Percentiles rank a stretch among this genome's conserved stretches.
These are phyloP conservation scores for Aspergillus cejpii DNA, from an alignment of 2,329 filamentous ascomycete genomes.

Conservation along the genomic window DNA sequence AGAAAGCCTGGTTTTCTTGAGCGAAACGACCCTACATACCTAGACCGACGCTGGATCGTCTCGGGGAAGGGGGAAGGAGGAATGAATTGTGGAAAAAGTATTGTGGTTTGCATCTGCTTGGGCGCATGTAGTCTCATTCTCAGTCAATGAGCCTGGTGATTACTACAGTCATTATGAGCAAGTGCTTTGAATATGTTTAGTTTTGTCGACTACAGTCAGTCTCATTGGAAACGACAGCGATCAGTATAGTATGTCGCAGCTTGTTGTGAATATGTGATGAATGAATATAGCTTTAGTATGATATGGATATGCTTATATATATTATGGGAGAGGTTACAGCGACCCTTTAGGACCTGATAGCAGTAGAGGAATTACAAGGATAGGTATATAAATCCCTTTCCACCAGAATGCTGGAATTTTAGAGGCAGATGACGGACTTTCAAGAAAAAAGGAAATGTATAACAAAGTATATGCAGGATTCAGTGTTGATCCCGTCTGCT, in stretches of 20 bases:
- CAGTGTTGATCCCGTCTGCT: too few relatives aligned
- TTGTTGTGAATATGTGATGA: constrained; percentile 1
- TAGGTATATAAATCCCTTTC: too few relatives aligned
- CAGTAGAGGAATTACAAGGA: too few relatives aligned
- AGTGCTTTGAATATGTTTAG: constrained; percentile 6
- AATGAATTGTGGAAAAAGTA: constrained; percentile 21
- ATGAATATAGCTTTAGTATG: background rate
- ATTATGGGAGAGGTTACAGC: too few relatives aligned
- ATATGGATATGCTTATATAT: too few relatives aligned
- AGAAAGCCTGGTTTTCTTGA: constrained; percentile 30
- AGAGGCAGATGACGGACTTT: too few relatives aligned
- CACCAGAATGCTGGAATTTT: too few relatives aligned
- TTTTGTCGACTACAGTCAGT: constrained; percentile 10
- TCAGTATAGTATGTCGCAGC: background rate
- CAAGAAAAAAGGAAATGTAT: too few relatives aligned
- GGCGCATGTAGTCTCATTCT: constrained; percentile 14
- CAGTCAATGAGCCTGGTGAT: constrained; percentile 9
- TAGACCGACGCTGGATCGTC: constrained; percentile 40
- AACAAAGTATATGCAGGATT: too few relatives aligned
- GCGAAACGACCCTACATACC: constrained; percentile 27
- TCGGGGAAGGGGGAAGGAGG: constrained; percentile 26
- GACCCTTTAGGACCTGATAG: too few relatives aligned
- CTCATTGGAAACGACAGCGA: background rate
- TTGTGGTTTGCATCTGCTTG: constrained; percentile 8
- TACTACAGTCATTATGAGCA: background rate